Conservation (phyloP, 163 green algal species). For the Chlamydomonas reinhardtii region DNA sequence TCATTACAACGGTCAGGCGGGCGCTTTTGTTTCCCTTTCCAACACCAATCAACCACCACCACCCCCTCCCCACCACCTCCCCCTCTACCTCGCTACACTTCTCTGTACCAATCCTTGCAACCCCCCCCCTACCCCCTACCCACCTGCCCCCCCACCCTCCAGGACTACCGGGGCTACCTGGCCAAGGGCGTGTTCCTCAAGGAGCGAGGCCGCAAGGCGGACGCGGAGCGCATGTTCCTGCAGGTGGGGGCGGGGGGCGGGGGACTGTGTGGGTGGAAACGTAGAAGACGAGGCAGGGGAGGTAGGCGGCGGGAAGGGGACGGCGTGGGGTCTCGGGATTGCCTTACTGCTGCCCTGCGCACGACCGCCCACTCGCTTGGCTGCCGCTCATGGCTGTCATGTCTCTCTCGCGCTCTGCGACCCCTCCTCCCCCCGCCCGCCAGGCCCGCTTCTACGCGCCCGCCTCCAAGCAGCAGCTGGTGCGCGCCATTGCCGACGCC, state of each 20-base stretch:
- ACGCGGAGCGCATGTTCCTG: constrained; percentile 75
- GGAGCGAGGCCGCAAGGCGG: constrained; percentile 66
- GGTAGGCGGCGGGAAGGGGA: no score
- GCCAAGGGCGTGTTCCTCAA: constrained; percentile 75
- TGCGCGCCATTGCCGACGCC: constrained; percentile 51
- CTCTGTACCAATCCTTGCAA: no score
- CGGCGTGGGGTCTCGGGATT: no score
- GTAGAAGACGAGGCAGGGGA: not conserved
- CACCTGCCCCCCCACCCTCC: not conserved
- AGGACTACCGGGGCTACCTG: constrained; percentile 70
- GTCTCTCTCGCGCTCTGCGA: no score
- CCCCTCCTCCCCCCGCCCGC: not conserved
- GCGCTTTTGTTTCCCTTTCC: no score
- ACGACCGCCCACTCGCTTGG: no score
- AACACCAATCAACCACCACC: no score
- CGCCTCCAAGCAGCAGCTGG: constrained; percentile 60
- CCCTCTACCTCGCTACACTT: no score
- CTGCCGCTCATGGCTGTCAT: no score
- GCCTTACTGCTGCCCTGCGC: no score
- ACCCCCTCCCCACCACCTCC: no score
- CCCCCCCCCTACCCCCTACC: not conserved
- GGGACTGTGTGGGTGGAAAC: not conserved
- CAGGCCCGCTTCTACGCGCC: constrained; percentile 72
- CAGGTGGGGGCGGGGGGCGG: constrained; percentile 58
- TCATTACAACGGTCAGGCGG: no score